Percentiles rank a stretch among this genome's conserved stretches.
phyloP scores from a whole-genome alignment of 352 stramenopile genomes.

The Phytopythium delawarense region DNA sequence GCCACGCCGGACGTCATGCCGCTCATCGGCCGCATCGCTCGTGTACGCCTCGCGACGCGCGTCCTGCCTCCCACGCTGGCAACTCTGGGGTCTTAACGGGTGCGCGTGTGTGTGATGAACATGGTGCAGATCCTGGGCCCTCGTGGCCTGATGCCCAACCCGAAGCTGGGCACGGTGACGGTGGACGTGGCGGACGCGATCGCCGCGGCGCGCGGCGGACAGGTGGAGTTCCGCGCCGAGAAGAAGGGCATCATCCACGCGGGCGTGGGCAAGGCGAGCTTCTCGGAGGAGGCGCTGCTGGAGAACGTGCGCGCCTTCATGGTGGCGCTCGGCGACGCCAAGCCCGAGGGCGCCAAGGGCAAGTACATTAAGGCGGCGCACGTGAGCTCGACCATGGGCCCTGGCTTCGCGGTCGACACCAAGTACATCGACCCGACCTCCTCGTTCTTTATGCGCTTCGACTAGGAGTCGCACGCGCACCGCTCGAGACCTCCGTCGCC shows the following conservation, averaged over 20 bases:
- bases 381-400: slow-evolving; percentile 85
- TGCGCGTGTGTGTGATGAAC: not conserved
- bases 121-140: slow-evolving; percentile 86
- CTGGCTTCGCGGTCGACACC: slow-evolving; percentile 70
- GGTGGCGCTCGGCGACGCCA: slow-evolving; percentile 87
- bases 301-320: slow-evolving; percentile 92
- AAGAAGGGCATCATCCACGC: slow-evolving; percentile 90
- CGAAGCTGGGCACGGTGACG: slow-evolving; percentile 96
- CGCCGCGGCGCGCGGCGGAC: slow-evolving; percentile 65
- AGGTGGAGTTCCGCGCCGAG: slow-evolving; percentile 88
- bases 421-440: slow-evolving; percentile 84
- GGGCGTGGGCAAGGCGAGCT: slow-evolving; percentile 87
- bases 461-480: slow-evolving; percentile 28
- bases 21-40: slow-evolving; percentile 89
- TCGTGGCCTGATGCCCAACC: slow-evolving; percentile 97
- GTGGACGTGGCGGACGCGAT: slow-evolving; percentile 87
- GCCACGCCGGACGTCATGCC: slow-evolving; percentile 92
- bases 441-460: slow-evolving; percentile 84
- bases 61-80: too few species aligned
- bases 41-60: slow-evolving; percentile 25
- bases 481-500: too few species aligned
- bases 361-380: slow-evolving; percentile 92
- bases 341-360: slow-evolving; percentile 91
- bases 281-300: slow-evolving; percentile 86
- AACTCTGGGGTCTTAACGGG: not conserved